Conservation (phyloP, 2,329 filamentous ascomycete genomes). For the Ophiostoma pallidulum region DNA sequence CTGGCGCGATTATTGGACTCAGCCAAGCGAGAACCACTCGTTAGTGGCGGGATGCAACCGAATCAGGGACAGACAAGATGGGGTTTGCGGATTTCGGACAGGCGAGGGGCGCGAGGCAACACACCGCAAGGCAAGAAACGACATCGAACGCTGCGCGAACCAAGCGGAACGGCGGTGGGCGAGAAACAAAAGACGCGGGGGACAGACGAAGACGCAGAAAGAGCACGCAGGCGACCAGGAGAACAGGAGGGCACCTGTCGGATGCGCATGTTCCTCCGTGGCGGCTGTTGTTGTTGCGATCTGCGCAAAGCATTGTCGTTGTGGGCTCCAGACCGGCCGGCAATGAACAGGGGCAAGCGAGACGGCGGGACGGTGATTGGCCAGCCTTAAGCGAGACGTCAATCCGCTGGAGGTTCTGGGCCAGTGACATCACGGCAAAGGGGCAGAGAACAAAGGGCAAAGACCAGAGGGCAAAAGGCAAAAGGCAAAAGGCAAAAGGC, state of each 20-base stretch:
- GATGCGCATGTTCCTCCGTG: no score
- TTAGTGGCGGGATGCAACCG: background rate
- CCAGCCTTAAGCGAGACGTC: conserved; percentile 23
- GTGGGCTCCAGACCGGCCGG: no score
- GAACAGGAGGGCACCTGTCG: no score
- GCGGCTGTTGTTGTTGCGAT: background rate
- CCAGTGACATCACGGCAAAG: conserved; percentile 2
- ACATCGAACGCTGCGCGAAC: background rate
- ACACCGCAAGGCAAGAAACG: background rate
- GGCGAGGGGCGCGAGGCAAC: background rate
- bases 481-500: no score
- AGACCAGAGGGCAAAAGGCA: no score
- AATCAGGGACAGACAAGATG: background rate
- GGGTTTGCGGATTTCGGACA: background rate
- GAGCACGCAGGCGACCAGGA: background rate
- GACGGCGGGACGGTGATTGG: conserved; percentile 27
- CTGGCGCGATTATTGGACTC: conserved; percentile 2
- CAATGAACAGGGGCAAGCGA: conserved; percentile 24
- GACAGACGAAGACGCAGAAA: background rate
- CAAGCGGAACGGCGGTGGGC: background rate
- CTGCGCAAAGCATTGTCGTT: no score
- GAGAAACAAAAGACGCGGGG: background rate
- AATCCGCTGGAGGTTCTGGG: background rate
- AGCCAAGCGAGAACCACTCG: conserved; percentile 3
- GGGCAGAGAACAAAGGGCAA: background rate